A percentile compares a stretch with the other conserved stretches of the same genome.
Evolutionary conservation across 2,329 filamentous ascomycete genomes (phyloP).

Genomic region (Epichloe sibirici): DNA sequence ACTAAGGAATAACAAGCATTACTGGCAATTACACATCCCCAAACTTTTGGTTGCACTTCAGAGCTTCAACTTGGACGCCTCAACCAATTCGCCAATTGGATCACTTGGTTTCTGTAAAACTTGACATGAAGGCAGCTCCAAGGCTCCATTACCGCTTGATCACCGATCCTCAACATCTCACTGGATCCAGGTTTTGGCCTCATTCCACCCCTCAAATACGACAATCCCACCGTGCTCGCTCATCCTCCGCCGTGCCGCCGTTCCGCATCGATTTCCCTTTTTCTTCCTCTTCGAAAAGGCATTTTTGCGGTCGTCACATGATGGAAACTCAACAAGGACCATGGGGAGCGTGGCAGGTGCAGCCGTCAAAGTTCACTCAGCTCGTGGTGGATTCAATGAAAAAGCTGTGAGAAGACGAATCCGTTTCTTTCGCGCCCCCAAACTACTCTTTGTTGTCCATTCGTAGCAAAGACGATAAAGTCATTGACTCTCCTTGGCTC

Average conservation of each 20-base stretch:
- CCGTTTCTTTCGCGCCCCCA: no score
- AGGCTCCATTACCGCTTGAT: not conserved
- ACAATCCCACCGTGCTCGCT: not conserved
- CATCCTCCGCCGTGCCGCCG: not conserved
- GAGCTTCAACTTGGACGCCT: not conserved
- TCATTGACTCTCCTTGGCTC: not conserved
- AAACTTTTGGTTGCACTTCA: no score
- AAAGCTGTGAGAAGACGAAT: constrained; percentile 47
- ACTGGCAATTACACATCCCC: no score
- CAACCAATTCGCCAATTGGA: not conserved
- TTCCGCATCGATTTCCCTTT: not conserved
- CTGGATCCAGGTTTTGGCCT: not conserved
- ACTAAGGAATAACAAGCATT: no score
- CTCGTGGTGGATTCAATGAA: constrained; percentile 69
- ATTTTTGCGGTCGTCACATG: constrained; percentile 1
- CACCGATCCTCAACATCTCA: not conserved
- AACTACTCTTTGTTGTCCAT: no score
- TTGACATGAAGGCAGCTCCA: constrained; percentile 10
- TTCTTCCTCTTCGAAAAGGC: not conserved
- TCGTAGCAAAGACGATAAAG: no score
- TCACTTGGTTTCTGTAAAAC: not conserved
- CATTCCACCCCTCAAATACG: not conserved
- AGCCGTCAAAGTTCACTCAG: constrained; percentile 31
- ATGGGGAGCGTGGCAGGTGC: constrained; percentile 29
- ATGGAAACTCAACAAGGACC: constrained; percentile 18